Percentiles rank a stretch among this genome's conserved stretches.
Evolutionary conservation across 2,329 filamentous ascomycete genomes (phyloP).

Genomic region (Dactylonectria macrodidyma): DNA sequence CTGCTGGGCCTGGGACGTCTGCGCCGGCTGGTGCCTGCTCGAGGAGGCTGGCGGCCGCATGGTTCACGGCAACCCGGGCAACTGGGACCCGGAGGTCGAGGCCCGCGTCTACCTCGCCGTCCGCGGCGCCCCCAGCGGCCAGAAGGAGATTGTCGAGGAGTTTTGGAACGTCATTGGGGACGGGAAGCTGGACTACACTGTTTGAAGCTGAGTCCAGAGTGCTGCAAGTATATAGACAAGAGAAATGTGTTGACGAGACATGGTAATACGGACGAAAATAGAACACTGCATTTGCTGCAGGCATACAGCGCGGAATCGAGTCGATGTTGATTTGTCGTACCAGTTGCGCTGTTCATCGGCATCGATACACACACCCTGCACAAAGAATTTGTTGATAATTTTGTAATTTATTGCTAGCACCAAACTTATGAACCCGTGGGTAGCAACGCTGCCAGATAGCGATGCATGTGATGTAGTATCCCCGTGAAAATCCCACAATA

Average conservation of each 20-base stretch:
- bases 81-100: slow-evolving; percentile 76
- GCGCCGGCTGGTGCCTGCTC: slow-evolving; percentile 84
- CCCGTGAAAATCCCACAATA: slow-evolving; percentile 43
- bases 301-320: neutral
- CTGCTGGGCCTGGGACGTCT: slow-evolving; percentile 90
- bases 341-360: neutral
- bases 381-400: slow-evolving; percentile 9
- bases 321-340: neutral
- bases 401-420: slow-evolving; percentile 37
- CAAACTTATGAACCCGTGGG: slow-evolving; percentile 34
- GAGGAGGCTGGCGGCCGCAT: slow-evolving; percentile 81
- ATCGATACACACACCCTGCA: neutral
- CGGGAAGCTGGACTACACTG: slow-evolving; percentile 64
- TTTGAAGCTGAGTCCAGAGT: slow-evolving; percentile 27
- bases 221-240: neutral
- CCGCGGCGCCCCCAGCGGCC: slow-evolving; percentile 70
- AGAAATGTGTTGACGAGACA: neutral
- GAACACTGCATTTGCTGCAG: neutral
- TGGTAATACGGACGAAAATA: neutral
- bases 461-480: slow-evolving; percentile 39
- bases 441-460: slow-evolving; percentile 26
- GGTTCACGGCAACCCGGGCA: slow-evolving; percentile 80
- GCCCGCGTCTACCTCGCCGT: slow-evolving; percentile 74
- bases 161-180: slow-evolving; percentile 75
- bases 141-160: slow-evolving; percentile 74